Conservation (phyloP, 192 early-diverging fungal genomes). For the Gigaspora rosea region DNA sequence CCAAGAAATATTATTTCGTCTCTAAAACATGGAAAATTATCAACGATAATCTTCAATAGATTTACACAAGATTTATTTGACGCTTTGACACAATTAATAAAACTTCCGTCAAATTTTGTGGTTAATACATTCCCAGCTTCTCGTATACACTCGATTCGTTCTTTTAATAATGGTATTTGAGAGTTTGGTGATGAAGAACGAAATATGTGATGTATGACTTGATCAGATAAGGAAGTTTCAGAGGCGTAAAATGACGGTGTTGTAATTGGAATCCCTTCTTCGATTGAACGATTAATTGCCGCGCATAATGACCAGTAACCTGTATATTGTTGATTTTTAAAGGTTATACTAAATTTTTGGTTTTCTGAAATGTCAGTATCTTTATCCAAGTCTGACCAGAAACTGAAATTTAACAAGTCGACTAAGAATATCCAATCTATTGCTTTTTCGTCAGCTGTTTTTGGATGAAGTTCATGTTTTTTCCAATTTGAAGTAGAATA, state of each 20-base stretch:
- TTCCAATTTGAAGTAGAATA: conserved; percentile 69
- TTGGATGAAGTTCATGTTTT: conserved; percentile 54
- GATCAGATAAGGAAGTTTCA: conserved; percentile 36
- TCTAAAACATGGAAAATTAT: conserved; percentile 65
- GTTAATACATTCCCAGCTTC: conserved; percentile 71
- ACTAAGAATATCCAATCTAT: conserved; percentile 82
- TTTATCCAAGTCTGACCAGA: conserved; percentile 67
- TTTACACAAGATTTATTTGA: conserved; percentile 55
- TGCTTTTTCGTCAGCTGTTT: conserved; percentile 52
- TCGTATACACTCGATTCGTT: conserved; percentile 63
- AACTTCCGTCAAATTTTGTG: conserved; percentile 61
- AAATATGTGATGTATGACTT: conserved; percentile 60
- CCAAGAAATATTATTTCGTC: conserved; percentile 64
- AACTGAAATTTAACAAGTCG: conserved; percentile 85
- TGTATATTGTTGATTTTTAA: conserved; percentile 58
- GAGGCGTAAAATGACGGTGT: conserved; percentile 55
- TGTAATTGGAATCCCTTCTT: conserved; percentile 63
- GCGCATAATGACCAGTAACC: conserved; percentile 88
- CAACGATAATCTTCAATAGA: conserved; percentile 58
- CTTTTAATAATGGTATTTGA: conserved; percentile 59
- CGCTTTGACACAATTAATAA: conserved; percentile 58
- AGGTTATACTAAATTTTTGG: conserved; percentile 61
- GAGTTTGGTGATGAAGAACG: conserved; percentile 59
- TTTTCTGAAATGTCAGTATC: conserved; percentile 19
- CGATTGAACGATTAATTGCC: conserved; percentile 67